phyloP scores from a whole-genome alignment of 2,329 filamentous ascomycete species.

The Pestalotiopsis sp. region DNA sequence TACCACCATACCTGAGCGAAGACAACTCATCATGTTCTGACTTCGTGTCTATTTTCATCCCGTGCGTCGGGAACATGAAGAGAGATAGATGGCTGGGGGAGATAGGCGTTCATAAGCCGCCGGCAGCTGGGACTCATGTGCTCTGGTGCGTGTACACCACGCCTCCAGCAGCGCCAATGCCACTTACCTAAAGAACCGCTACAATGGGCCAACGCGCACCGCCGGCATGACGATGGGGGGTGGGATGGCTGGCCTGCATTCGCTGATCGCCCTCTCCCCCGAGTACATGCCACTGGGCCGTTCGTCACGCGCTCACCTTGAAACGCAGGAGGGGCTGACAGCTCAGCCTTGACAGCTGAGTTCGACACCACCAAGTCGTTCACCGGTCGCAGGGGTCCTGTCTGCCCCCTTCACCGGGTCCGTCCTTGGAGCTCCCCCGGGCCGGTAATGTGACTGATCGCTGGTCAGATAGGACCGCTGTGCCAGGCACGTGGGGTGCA shows the following conservation, averaged over 20 bases:
- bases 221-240: not conserved
- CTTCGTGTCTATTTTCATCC: constrained; percentile 6
- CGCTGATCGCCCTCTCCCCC: not conserved
- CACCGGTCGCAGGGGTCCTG: constrained; percentile 8
- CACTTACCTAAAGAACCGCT: not conserved
- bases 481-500: constrained; percentile 1
- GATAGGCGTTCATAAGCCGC: not conserved
- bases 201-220: not conserved
- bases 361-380: constrained; percentile 7
- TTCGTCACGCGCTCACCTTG: constrained; percentile 7
- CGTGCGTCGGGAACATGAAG: not conserved
- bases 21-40: not conserved
- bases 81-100: not conserved
- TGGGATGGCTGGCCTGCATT: not conserved
- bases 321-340: constrained; percentile 6
- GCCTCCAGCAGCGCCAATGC: not conserved
- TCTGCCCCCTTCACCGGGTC: not conserved
- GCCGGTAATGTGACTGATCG: not conserved
- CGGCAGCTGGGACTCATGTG: not conserved
- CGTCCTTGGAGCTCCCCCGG: not conserved
- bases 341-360: constrained; percentile 10
- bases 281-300: not conserved
- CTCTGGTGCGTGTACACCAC: not conserved
- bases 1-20: not conserved
- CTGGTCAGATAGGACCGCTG: constrained; percentile 9